Evolutionary conservation across 768 basidiomycete species (phyloP), one percentile per base, ranked within the genome.

Genomic region (Hygrocybe coccinea): DNA sequence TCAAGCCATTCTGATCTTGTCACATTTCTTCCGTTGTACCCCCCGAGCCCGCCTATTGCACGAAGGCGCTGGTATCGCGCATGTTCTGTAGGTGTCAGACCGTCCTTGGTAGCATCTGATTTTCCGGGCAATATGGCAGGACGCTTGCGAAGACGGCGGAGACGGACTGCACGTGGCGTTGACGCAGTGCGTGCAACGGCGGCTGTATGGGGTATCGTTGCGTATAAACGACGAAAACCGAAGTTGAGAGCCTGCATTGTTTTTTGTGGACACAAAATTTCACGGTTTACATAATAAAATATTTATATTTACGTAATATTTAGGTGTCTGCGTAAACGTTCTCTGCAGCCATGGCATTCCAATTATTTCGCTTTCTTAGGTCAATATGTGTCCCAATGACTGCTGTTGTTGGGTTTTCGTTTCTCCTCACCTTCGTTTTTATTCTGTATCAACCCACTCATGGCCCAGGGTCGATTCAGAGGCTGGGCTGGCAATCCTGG

Each of bases 401-500:
- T 2, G 73, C 85, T 10, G 70, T 89, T 60, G 64, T 89, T 45
- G 76, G 78, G 11, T 89, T 95, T 71, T 82, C 83, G 14, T 79
- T 79, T 55, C 75, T 91, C 41, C 85, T 95, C 52, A 81, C 84
- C 1, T 87, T 85, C 66, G 71, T 90, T 34, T 90, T 91, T 64
- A 74, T 93, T 19, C 82, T 95, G 33, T 87, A 91, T 63, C 89
- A 91, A 66, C 89, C 89, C 2, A 81, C 79, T 9, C 76, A 76
- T 1, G 89, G 89, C 2, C 89, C 89, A 15, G 89, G 89, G 1
- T 67, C 78, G 12, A 66, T 78, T 12, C 89, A 91, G 63, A 78
- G 81, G 44, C 74, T 97, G 17, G 91, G 91, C 25, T 95, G 92
- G 92, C 92, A 95, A 63, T 79, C 87, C 6, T 95, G 90, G 90